Evolutionary conservation across 106 monocot genomes (phyloP), one percentile per base, ranked within the genome.

Genomic region (Dendrobium chrysotoxum): DNA sequence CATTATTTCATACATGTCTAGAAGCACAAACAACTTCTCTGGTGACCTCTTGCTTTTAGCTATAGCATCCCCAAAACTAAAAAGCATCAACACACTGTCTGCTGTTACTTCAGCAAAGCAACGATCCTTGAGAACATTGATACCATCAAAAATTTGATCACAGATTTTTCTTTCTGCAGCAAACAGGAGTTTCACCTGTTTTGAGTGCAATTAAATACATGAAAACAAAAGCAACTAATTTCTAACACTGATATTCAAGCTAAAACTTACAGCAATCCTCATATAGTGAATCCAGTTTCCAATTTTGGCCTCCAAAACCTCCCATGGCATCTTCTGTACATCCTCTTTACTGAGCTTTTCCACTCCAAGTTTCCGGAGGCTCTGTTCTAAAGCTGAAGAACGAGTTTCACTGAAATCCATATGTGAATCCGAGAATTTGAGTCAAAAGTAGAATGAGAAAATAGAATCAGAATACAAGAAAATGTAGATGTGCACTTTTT

Each of bases 1-100:
- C 97, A 97, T 92, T 79, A 92, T 86, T 88, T 97, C 97, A 84
- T 92, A 97, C 97, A 97, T 97, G 82, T 97, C 97, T 30, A 97
- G 85, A 83, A 97, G 91, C 23, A 97, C 97, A 83, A 97, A 97
- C 80, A 97, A 83, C 80, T 94, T 97, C 79, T 97, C 94, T 40
- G 97, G 97, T 31, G 94, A 97, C 40, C 97, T 85, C 86, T 94
- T 97, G 78, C 94, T 94, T 79, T 85, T 92, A 31, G 97, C 97
- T 79, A 97, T 89, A 75, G 97, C 94, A 40, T 97, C 97, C 57
- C 97, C 97, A 89, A 97, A 97, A 84, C 97, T 97, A 75, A 97
- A 85, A 67, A 97, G 94, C 80, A 89, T 89, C 21, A 82, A 28
- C 2, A 94, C 77, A 83, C 97, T 97, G 70, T 86, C 89, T 53